Evolutionary conservation across 169 alveolate species (phyloP).

Genomic region (Cryptosporidium sp.): DNA sequence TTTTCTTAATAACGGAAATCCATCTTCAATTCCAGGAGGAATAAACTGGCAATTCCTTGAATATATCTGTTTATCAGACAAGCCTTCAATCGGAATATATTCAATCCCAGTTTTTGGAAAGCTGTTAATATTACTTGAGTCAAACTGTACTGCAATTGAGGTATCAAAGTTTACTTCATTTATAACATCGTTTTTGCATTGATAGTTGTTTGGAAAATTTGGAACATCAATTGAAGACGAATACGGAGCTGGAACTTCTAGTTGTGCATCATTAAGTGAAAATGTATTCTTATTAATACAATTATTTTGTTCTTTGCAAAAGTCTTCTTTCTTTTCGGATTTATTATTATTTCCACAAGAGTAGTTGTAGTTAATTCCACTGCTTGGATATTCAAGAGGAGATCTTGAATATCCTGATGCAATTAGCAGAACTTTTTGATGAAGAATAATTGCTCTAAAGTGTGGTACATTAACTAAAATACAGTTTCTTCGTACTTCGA

Average conservation of each 20-base stretch:
- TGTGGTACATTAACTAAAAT: conserved; percentile 77
- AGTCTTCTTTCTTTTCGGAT: conserved; percentile 15
- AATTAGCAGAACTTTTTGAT: conserved; percentile 63
- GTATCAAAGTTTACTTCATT: conserved; percentile 33
- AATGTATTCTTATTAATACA: background rate
- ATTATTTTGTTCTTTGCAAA: conserved; percentile 2
- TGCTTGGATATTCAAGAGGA: conserved; percentile 70
- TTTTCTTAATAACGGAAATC: conserved; percentile 62
- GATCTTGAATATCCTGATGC: conserved; percentile 73
- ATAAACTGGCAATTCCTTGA: conserved; percentile 18
- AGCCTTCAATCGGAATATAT: conserved; percentile 64
- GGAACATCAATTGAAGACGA: conserved; percentile 41
- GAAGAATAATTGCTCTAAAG: conserved; percentile 53
- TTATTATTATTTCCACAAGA: background rate
- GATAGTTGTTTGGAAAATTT: conserved; percentile 19
- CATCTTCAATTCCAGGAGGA: conserved; percentile 74
- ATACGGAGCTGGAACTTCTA: conserved; percentile 5
- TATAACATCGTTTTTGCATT: conserved; percentile 13
- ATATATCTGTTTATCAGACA: conserved; percentile 34
- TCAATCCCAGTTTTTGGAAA: conserved; percentile 47
- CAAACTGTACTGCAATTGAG: background rate
- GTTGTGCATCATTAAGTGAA: background rate
- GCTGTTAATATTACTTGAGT: background rate
- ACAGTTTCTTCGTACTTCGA: conserved; percentile 79
- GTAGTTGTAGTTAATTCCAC: conserved; percentile 9